Base-by-base conservation (phyloP, 805 yeast genomes). In the Scheffersomyces lignosus region DNA sequence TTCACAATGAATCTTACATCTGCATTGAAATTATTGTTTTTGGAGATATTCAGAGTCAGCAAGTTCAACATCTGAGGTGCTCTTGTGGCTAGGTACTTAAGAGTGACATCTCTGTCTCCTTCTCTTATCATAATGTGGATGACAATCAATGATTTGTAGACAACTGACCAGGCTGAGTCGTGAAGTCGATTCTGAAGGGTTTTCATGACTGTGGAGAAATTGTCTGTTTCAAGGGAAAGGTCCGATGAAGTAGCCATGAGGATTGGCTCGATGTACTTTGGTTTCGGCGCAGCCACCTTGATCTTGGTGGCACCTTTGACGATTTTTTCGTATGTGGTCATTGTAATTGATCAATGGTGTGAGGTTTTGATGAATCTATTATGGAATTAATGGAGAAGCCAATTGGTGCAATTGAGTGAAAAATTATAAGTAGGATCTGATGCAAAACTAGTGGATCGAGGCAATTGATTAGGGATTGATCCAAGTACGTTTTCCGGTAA, bases 231-330 rank as follows among this genome's bases (percentile, higher is more conserved):
- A 1, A 58, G 49, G 3, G 54, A 47, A 41, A 66, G 73, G 22
- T 75, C 75, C 34, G 71, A 70, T 33, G 75, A 72, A 2, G 89
- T 83, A 18, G 84, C 72, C 71, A 80, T 73, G 22, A 93, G 71
- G 35, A 93, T 87, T 1, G 98, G 98, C 65, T 91, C 98, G 36
- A 93, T 80, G 58, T 93, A 93, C 60, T 93, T 93, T 26, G 95
- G 84, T 64, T 93, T 93, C 5, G 99, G 99, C n/a, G 98, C 96
- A 8, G 98, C 98, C 66, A 87, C 77, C 79, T 69, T 67, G 41
- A 70, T 65, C 49, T 69, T 64, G 45, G 75, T 64, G 47, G 71
- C 72, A 13, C 73, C 72, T 66, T 85, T 86, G 46, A 85, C 93
- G 41, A 83, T 70, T 62, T 84, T 85, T 44, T 81, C 83, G 54